These are phyloP conservation scores for Alternaria gansuensis DNA, from an alignment of 2,329 filamentous ascomycete genomes.

Conservation along the genomic window DNA sequence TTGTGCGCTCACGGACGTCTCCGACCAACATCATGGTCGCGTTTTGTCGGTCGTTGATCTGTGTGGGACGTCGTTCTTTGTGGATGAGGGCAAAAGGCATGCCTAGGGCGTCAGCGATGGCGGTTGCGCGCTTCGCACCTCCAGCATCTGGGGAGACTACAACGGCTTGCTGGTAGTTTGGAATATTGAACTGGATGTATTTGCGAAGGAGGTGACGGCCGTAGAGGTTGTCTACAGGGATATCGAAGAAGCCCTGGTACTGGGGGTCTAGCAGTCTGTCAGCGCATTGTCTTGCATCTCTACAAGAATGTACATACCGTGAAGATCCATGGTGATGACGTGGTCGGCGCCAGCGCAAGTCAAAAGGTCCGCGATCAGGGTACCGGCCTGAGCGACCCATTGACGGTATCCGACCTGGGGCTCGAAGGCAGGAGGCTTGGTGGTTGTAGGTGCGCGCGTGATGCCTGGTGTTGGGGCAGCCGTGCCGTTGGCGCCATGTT, in stretches of 20 bases:
- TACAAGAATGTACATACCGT: constrained; percentile 28
- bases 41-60: constrained; percentile 81
- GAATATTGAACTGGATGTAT: constrained; percentile 80
- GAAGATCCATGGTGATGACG: constrained; percentile 94
- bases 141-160: constrained; percentile 97
- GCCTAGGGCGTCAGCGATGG: constrained; percentile 90
- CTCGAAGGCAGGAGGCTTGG: constrained; percentile 69
- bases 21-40: constrained; percentile 94
- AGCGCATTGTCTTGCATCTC: constrained; percentile 7
- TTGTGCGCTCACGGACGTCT: constrained; percentile 79
- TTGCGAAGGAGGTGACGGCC: constrained; percentile 75
- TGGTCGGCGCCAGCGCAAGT: constrained; percentile 97
- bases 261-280: constrained; percentile 76
- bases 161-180: constrained; percentile 84
- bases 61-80: constrained; percentile 92
- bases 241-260: constrained; percentile 99
- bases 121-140: constrained; percentile 93
- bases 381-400: constrained; percentile 98
- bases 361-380: constrained; percentile 89
- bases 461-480: constrained; percentile 23
- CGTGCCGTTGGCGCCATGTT: constrained; percentile 41
- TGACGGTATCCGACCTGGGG: constrained; percentile 95
- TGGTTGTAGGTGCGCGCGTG: constrained; percentile 40
- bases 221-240: constrained; percentile 97
- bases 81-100: constrained; percentile 98